Base-by-base conservation (phyloP, 176 grass and related monocot genomes). In the Zea luxurians region DNA sequence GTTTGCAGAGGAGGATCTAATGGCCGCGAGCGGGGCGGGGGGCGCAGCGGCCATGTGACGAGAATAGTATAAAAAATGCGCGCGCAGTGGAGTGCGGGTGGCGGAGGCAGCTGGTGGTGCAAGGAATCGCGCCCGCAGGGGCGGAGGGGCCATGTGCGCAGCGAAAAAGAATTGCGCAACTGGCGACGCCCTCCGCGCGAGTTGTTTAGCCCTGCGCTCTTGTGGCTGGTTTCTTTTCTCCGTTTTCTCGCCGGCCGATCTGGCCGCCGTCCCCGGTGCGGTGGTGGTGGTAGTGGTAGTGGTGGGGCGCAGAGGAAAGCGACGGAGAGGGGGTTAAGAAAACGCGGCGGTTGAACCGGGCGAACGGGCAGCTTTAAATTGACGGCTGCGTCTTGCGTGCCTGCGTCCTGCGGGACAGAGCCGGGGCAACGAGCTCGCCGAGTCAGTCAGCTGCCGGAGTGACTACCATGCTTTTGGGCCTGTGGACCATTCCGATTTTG, bases 1-100 rank as follows among this genome's bases (percentile, higher is more conserved):
- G 64, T 34, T 73, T 54, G 75, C 77, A 37, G 81, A 61, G 80
- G 64, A 78, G 86, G 83, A 67, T 83, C 85, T 84, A 87, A 88
- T 93, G 85, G 86, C 83, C 71, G 79, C 27, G 75, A 78, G 48
- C 66, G 73, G 48, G 74, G 64, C 70, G 49, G 70, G 55, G 70
- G 80, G 68, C 45, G 81, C 87, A 64, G 76, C 62, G 72, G 73
- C 86, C 89, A 95, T 91, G 89, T 95, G 89, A 79, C 34, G 74
- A 52, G 64, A 87, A 86, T 82, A 87, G 68, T 95, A 88, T 82
- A 89, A 91, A 93, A 94, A 45, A 75, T 66, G 83, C 20, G 7
- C 64, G 63, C 27, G 27, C 27, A 27, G 27, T 27, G 27, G 27
- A 1, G 27, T 27, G 27, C 27, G 15, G 73, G 83, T 65, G 76